Evolutionary conservation across 1,139 yeast species (phyloP).

Genomic region (Debaryomyces singareniensis): DNA sequence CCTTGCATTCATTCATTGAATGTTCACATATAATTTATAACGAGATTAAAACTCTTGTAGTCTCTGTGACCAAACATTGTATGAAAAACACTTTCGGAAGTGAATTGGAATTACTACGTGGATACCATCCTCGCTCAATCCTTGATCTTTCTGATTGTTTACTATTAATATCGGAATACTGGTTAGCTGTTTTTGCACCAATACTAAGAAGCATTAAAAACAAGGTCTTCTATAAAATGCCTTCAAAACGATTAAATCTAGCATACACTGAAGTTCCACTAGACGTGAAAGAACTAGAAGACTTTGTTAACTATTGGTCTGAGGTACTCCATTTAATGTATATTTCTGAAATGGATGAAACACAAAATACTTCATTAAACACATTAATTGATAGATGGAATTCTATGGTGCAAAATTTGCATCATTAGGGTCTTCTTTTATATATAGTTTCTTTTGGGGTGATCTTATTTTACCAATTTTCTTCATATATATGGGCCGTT

Average conservation of each 20-base stretch:
- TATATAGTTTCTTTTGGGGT: background rate
- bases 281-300: conserved; percentile 17
- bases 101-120: conserved; percentile 43
- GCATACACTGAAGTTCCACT: conserved; percentile 22
- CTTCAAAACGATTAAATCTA: conserved; percentile 15
- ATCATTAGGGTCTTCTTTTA: background rate
- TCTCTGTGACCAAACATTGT: conserved; percentile 45
- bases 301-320: conserved; percentile 50
- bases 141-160: conserved; percentile 36
- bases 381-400: conserved; percentile 37
- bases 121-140: conserved; percentile 34
- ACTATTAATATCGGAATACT: conserved; percentile 36
- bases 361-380: conserved; percentile 35
- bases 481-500: background rate
- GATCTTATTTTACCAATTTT: background rate
- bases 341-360: conserved; percentile 24
- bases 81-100: conserved; percentile 56
- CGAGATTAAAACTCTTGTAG: conserved; percentile 38
- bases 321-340: conserved; percentile 37
- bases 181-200: conserved; percentile 54
- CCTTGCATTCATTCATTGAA: conserved; percentile 1
- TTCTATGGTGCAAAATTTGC: conserved; percentile 9
- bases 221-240: conserved; percentile 22
- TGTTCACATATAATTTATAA: conserved; percentile 14
- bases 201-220: conserved; percentile 22